A percentile compares a stretch with the other conserved stretches of the same genome.
Evolutionary conservation across 1,139 yeast genomes (phyloP).

Genomic region (Candida dubliniensis): DNA sequence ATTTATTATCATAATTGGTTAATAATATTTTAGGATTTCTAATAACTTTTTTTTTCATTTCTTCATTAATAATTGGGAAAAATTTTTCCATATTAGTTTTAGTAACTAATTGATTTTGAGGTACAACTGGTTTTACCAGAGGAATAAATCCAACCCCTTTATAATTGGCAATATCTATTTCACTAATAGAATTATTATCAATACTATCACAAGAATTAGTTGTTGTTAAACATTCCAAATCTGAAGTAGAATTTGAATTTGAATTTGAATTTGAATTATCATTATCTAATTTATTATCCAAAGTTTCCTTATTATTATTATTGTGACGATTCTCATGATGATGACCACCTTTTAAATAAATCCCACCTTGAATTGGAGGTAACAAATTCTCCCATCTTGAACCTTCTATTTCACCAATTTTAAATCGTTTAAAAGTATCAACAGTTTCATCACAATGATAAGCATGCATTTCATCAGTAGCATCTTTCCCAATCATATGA

Average conservation of each 20-base stretch:
- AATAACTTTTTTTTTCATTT: constrained; percentile 21
- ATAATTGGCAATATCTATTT: constrained; percentile 2
- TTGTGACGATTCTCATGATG: not conserved
- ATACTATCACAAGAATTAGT: constrained; percentile 13
- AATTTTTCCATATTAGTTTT: constrained; percentile 33
- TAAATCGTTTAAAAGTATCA: constrained; percentile 50
- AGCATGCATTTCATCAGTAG: constrained; percentile 87
- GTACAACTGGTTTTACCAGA: constrained; percentile 50
- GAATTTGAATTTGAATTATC: constrained; percentile 11
- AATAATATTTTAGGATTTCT: constrained; percentile 57
- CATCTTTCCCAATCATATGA: constrained; percentile 87
- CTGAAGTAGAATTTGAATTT: constrained; percentile 13
- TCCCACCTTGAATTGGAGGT: constrained; percentile 90
- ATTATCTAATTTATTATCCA: constrained; percentile 21
- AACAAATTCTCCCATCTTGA: constrained; percentile 68
- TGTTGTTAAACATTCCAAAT: constrained; percentile 15
- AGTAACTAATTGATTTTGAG: constrained; percentile 46
- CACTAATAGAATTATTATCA: constrained; percentile 9
- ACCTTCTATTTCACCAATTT: constrained; percentile 60
- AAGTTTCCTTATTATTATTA: constrained; percentile 5
- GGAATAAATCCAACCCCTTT: constrained; percentile 35
- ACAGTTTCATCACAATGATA: constrained; percentile 68
- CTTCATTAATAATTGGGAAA: constrained; percentile 31
- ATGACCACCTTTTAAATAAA: constrained; percentile 25
- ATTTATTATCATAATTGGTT: constrained; percentile 56